A percentile compares a stretch with the other conserved stretches of the same genome.
phyloP scores from a whole-genome alignment of 2,329 filamentous ascomycete genomes.

The Ambrosiella xylebori region DNA sequence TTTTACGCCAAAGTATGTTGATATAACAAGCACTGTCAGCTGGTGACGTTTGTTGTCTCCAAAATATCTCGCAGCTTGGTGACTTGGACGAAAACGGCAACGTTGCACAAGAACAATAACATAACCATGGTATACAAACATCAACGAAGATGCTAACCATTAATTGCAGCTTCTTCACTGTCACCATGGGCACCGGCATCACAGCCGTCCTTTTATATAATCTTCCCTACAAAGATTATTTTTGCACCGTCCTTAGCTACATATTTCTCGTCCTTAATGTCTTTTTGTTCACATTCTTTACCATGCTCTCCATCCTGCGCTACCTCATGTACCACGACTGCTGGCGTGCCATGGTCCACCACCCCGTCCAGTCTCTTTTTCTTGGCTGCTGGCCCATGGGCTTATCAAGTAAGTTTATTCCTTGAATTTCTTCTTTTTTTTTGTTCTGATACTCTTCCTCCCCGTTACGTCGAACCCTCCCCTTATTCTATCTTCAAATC shows the following conservation, averaged over 20 bases:
- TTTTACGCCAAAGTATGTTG: conserved; percentile 36
- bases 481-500: neutral
- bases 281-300: conserved; percentile 37
- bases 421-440: neutral
- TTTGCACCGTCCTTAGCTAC: conserved; percentile 41
- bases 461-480: neutral
- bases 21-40: neutral
- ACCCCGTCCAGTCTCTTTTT: conserved; percentile 51
- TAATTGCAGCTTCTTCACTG: conserved; percentile 35
- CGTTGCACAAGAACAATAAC: too few relatives aligned
- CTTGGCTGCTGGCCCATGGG: conserved; percentile 53
- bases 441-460: neutral
- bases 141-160: neutral
- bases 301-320: conserved; percentile 36
- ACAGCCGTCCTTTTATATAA: conserved; percentile 44
- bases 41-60: neutral
- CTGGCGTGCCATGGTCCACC: conserved; percentile 48
- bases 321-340: conserved; percentile 50
- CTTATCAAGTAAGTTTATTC: conserved; percentile 25
- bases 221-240: conserved; percentile 40
- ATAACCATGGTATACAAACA: neutral
- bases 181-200: conserved; percentile 52
- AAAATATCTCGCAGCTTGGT: neutral
- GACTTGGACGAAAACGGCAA: neutral
- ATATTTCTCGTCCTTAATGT: conserved; percentile 44